Percentiles rank a stretch among this genome's conserved stretches.
phyloP scores from a whole-genome alignment of 2,329 filamentous ascomycete species.

The Ramularia endophylla region DNA sequence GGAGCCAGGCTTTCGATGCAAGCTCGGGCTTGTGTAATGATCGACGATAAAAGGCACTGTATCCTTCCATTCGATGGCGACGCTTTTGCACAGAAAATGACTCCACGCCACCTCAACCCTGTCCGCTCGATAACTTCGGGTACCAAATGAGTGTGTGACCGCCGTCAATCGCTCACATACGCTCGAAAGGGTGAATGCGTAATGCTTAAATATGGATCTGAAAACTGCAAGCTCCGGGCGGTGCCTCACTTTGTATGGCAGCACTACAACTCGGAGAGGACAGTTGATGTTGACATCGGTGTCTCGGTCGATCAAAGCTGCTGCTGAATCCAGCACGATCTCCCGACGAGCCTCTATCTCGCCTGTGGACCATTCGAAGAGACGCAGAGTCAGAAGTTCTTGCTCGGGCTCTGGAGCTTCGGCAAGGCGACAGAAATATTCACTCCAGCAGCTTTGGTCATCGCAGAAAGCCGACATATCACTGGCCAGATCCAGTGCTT shows the following conservation, averaged over 20 bases:
- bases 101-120: too few relatives aligned
- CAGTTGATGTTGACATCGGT: not conserved
- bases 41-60: not conserved
- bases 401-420: not conserved
- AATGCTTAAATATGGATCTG: too few relatives aligned
- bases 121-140: too few relatives aligned
- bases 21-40: not conserved
- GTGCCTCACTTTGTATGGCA: not conserved
- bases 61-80: not conserved
- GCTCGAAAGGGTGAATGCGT: too few relatives aligned
- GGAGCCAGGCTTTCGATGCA: not conserved
- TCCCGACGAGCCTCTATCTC: not conserved
- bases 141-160: too few relatives aligned
- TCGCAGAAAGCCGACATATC: constrained; percentile 10
- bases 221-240: too few relatives aligned
- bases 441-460: constrained; percentile 5
- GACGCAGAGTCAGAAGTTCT: constrained; percentile 1
- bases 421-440: too few relatives aligned
- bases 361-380: constrained; percentile 9
- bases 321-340: not conserved
- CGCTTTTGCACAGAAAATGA: constrained; percentile 6
- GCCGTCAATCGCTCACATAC: too few relatives aligned
- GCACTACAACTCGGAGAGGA: constrained; percentile 3
- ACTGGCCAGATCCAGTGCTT: not conserved
- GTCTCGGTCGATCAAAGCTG: constrained; percentile 3